Conservation (phyloP, 495 filamentous ascomycete genomes). For the Neurospora tetrasperma region DNA sequence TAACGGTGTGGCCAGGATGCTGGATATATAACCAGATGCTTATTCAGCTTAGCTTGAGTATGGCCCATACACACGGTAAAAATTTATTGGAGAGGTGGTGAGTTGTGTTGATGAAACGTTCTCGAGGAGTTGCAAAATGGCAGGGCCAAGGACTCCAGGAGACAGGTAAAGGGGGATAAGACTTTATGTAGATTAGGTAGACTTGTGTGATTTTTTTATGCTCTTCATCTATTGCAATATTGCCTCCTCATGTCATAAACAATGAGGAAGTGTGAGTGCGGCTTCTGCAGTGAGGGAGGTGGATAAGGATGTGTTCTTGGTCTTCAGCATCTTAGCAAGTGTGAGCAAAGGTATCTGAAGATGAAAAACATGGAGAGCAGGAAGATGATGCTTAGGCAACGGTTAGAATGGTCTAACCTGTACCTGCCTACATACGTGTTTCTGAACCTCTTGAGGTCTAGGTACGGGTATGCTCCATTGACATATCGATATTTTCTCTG, state of each 20-base stretch:
- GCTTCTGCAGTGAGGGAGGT: not conserved
- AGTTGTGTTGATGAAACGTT: not conserved
- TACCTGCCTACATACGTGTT: not conserved
- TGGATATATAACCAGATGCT: too few species aligned
- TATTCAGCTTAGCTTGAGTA: not conserved
- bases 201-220: not conserved
- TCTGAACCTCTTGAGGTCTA: not conserved
- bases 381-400: not conserved
- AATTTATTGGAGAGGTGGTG: not conserved
- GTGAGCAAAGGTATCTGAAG: not conserved
- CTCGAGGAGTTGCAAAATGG: not conserved
- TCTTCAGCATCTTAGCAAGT: not conserved
- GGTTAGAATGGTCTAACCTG: not conserved
- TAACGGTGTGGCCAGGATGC: too few species aligned
- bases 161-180: not conserved
- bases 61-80: not conserved
- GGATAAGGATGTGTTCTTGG: not conserved
- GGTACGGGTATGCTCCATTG: not conserved
- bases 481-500: not conserved
- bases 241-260: not conserved
- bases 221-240: not conserved
- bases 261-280: not conserved
- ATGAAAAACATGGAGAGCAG: not conserved
- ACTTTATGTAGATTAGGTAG: not conserved
- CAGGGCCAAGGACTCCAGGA: not conserved